These are phyloP conservation scores for Globisporangium abappressorium DNA, from an alignment of 352 stramenopile species.

Conservation along the genomic window DNA sequence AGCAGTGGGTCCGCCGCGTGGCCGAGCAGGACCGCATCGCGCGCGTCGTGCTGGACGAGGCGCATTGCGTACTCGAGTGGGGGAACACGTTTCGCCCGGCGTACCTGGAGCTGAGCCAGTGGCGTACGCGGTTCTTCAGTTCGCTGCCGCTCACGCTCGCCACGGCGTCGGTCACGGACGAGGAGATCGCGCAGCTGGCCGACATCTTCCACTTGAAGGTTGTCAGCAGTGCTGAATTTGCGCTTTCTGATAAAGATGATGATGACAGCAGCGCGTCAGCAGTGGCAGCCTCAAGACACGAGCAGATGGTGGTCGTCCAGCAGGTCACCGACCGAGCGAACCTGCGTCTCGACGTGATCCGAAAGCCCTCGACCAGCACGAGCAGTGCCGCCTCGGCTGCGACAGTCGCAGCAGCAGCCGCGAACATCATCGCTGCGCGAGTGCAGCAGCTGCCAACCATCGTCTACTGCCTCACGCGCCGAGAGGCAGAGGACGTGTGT, in stretches of 20 bases:
- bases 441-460: constrained; percentile 42
- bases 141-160: constrained; percentile 64
- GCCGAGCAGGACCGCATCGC: constrained; percentile 25
- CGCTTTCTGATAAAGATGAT: neutral
- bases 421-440: constrained; percentile 39
- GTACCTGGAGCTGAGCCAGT: constrained; percentile 66
- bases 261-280: neutral
- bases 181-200: constrained; percentile 53
- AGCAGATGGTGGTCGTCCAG: constrained; percentile 57
- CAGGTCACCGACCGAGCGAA: constrained; percentile 65
- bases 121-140: constrained; percentile 40
- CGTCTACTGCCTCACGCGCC: constrained; percentile 76
- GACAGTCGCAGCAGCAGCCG: constrained; percentile 14
- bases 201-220: constrained; percentile 44
- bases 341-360: constrained; percentile 51
- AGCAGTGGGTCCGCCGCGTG: constrained; percentile 32
- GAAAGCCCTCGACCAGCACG: constrained; percentile 28
- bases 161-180: constrained; percentile 66
- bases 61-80: constrained; percentile 80
- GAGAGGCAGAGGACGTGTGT: constrained; percentile 61
- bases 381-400: neutral
- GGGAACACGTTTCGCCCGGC: constrained; percentile 68
- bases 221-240: neutral
- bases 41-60: constrained; percentile 75
- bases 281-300: neutral